Conservation (phyloP, 2,329 filamentous ascomycete species). For the Keithomyces neogunnii region DNA sequence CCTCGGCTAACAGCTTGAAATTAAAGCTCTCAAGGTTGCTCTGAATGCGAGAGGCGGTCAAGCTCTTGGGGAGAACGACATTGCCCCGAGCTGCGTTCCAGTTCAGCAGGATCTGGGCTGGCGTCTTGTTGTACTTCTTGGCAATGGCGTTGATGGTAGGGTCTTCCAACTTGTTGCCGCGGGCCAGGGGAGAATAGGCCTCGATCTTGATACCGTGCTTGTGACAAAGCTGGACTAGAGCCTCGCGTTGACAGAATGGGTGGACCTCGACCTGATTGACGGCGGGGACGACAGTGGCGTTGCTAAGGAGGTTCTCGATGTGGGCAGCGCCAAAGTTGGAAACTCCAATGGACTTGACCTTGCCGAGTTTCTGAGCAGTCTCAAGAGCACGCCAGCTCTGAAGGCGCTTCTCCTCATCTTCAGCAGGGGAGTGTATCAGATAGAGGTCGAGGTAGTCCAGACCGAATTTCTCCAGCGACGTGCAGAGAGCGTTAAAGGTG, state of each 20-base stretch:
- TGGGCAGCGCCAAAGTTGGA: conserved; percentile 72
- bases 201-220: conserved; percentile 47
- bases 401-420: conserved; percentile 57
- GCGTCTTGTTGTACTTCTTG: conserved; percentile 61
- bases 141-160: conserved; percentile 52
- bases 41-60: conserved; percentile 52
- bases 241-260: conserved; percentile 59
- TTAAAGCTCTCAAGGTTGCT: conserved; percentile 57
- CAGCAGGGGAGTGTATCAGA: conserved; percentile 55
- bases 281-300: conserved; percentile 52
- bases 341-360: conserved; percentile 63
- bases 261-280: conserved; percentile 78
- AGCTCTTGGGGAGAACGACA: conserved; percentile 68
- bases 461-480: conserved; percentile 55
- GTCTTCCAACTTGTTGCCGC: conserved; percentile 40
- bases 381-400: conserved; percentile 68
- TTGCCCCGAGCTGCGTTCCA: conserved; percentile 73
- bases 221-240: conserved; percentile 47
- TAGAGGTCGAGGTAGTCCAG: conserved; percentile 69
- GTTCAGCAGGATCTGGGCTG: conserved; percentile 67
- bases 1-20: conserved; percentile 51
- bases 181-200: conserved; percentile 45
- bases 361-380: conserved; percentile 56
- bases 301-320: conserved; percentile 42
- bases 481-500: conserved; percentile 52